Conservation (phyloP, 2,329 filamentous ascomycete genomes). For the Diaporthe australafricana region DNA sequence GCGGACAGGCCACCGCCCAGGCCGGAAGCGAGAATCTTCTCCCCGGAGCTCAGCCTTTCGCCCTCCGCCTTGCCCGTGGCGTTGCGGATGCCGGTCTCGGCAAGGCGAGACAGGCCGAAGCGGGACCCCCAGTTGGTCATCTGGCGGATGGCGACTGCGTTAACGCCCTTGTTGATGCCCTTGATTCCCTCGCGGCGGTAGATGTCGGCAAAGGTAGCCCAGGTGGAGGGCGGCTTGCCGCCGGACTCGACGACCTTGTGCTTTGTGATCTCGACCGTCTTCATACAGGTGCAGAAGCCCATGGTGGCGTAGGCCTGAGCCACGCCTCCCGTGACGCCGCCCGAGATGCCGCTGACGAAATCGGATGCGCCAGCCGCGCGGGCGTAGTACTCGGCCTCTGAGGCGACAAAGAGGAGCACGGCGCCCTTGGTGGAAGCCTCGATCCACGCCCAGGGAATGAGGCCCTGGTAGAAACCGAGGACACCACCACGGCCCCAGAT, state of each 20-base stretch:
- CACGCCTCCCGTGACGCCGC: slow-evolving; percentile 93
- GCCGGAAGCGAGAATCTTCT: slow-evolving; percentile 90
- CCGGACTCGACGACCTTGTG: slow-evolving; percentile 90
- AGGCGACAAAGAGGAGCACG: slow-evolving; percentile 98
- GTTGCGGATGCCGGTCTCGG: slow-evolving; percentile 87
- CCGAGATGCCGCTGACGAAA: slow-evolving; percentile 88
- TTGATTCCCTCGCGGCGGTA: slow-evolving; percentile 93
- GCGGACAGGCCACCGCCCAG: slow-evolving; percentile 94
- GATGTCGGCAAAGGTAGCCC: slow-evolving; percentile 96
- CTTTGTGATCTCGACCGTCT: slow-evolving; percentile 99
- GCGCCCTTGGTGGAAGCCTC: slow-evolving; percentile 99
- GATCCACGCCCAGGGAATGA: slow-evolving; percentile 99
- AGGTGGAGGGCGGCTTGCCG: slow-evolving; percentile 88
- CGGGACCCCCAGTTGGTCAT: slow-evolving; percentile 99
- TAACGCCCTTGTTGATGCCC: slow-evolving; percentile 98
- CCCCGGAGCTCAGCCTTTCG: slow-evolving; percentile 80
- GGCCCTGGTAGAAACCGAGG: slow-evolving; percentile 98
- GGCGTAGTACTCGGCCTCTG: slow-evolving; percentile 96
- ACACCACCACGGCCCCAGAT: slow-evolving; percentile 95
- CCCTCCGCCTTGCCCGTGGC: slow-evolving; percentile 81
- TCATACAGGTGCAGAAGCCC: slow-evolving; percentile 99
- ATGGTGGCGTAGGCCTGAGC: slow-evolving; percentile 99
- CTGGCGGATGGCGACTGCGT: slow-evolving; percentile 97
- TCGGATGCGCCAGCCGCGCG: slow-evolving; percentile 84
- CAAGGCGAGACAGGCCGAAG: slow-evolving; percentile 92